Base-by-base conservation (phyloP, 306 rosid species). In the Amphicarpaea edgeworthii region DNA sequence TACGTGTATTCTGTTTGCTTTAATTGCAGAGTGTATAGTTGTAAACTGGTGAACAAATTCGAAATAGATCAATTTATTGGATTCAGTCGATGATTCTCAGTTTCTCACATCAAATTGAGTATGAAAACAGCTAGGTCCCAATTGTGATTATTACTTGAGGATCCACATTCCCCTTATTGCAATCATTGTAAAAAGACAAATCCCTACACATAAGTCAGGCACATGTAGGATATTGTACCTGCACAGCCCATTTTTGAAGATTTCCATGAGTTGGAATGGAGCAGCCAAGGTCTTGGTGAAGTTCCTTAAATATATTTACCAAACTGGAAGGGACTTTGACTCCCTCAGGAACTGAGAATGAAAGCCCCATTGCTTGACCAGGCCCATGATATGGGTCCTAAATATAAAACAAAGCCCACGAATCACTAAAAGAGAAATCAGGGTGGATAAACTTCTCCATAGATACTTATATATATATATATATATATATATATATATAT, bases 331-430 rank as follows among this genome's bases (percentile, higher is more conserved):
- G 97, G 12, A 90, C 83, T 84, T 95, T 95, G 49, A 90, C 85
- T 11, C 97, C 97, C 67, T 86, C 87, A 0, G 99, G 99, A 5
- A 95, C 99, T 16, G 97, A 95, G 85, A 95, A 95, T 2, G 99
- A 92, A 60, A 95, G 97, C 37, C 99, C 99, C 99, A 90, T 95
- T 26, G 99, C 99, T 79, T 95, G 99, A 83, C 93, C 96, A 79
- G 90, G 97, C 60, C 97, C 97, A 73, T 95, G 99, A 89, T 95
- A 95, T 63, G 97, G 97, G 76, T 95, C 99, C 96, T 93, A 49
- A 73, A 59, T 11, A 38, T 64, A 10, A 38, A 41, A 40, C n/a
- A 21, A n/a, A 47, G 14, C 32, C 43, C 41, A 67, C 23, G 42
- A 26, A 34, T 49, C 28, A 40, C 28, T 55, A 26, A 58, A 12